Conservation (phyloP, 345 rosid species). For the Corymbia maculata region DNA sequence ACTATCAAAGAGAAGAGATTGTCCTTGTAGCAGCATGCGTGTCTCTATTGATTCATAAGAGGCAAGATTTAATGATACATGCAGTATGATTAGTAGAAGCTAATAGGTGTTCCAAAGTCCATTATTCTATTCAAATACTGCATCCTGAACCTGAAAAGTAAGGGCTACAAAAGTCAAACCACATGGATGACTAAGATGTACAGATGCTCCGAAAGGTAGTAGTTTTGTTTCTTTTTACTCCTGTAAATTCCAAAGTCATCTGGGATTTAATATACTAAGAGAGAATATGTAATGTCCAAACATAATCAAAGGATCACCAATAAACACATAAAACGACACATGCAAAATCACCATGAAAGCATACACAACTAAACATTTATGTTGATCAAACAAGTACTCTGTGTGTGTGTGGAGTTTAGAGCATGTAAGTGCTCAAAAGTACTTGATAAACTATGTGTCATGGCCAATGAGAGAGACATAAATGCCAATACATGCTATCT, state of each 20-base stretch:
- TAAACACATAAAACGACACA: not conserved
- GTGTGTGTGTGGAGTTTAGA: not conserved
- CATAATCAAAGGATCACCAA: not conserved
- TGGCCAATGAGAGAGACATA: not conserved
- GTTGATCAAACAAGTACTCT: not conserved
- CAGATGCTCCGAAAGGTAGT: not conserved
- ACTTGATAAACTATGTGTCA: not conserved
- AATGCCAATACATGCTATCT: not conserved
- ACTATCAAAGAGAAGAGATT: not conserved
- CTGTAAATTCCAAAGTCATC: not conserved
- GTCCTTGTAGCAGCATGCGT: not conserved
- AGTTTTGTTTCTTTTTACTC: not conserved
- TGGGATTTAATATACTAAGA: not conserved
- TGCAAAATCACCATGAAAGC: not conserved
- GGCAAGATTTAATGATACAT: not conserved
- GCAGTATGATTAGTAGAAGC: not conserved
- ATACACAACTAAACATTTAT: not conserved
- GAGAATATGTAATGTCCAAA: not conserved
- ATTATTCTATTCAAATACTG: not conserved
- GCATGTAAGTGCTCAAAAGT: not conserved
- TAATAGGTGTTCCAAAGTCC: not conserved
- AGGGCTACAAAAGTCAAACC: not conserved
- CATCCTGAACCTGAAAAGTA: not conserved
- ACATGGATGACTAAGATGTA: not conserved
- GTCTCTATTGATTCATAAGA: not conserved